These are phyloP conservation scores for Aleurites moluccanus DNA, from an alignment of 441 rosid genomes.

Conservation along the genomic window DNA sequence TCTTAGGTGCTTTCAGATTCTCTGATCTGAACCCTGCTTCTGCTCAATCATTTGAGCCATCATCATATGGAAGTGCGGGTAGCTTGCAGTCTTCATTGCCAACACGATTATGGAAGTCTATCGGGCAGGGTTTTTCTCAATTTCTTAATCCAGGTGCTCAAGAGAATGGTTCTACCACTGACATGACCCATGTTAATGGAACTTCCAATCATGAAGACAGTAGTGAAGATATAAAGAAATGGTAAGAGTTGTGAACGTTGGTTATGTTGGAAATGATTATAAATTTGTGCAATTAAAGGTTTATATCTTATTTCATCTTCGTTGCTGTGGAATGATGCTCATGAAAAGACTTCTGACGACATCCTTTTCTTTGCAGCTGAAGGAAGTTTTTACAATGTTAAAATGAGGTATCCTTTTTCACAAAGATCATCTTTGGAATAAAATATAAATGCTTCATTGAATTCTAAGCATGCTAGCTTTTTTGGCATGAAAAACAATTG, in stretches of 20 bases:
- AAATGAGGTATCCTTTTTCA: neutral
- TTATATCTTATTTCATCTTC: neutral
- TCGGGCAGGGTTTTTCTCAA: constrained; percentile 80
- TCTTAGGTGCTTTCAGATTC: constrained; percentile 81
- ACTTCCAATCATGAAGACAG: constrained; percentile 29
- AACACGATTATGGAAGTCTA: constrained; percentile 73
- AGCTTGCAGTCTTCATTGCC: constrained; percentile 47
- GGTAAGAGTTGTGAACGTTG: constrained; percentile 39
- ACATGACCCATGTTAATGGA: constrained; percentile 39
- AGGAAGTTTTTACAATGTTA: too few relatives aligned
- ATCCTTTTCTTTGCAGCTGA: neutral
- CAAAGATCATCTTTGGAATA: neutral
- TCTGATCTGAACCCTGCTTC: constrained; percentile 71
- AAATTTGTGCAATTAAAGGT: neutral
- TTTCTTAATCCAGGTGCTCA: constrained; percentile 58
- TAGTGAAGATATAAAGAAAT: constrained; percentile 39
- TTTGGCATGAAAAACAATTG: too few relatives aligned
- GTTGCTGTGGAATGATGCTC: neutral
- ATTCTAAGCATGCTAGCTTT: neutral
- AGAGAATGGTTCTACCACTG: constrained; percentile 38
- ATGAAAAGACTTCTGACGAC: neutral
- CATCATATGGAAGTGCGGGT: constrained; percentile 24
- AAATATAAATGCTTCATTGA: neutral
- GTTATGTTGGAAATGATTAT: neutral
- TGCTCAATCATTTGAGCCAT: constrained; percentile 42